Conservation (phyloP, 495 filamentous ascomycete species). For the Chlorociboria aeruginascens region DNA sequence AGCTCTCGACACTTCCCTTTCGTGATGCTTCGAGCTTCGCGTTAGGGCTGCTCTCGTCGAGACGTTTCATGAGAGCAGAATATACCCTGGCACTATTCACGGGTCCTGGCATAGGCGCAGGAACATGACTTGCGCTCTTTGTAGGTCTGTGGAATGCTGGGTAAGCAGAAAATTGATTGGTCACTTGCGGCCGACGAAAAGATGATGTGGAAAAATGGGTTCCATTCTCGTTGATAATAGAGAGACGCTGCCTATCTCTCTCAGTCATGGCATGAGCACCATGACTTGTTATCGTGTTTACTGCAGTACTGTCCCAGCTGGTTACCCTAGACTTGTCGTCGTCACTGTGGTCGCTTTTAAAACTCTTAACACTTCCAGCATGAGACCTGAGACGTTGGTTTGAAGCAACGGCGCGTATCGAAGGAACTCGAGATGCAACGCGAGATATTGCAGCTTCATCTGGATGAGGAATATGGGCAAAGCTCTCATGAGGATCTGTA, state of each 20-base stretch:
- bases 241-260: slow-evolving; percentile 45
- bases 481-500: slow-evolving; percentile 12
- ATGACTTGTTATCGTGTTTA: slow-evolving; percentile 29
- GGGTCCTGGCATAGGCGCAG: slow-evolving; percentile 17
- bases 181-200: slow-evolving; percentile 13
- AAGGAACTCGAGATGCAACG: slow-evolving; percentile 30
- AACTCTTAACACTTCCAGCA: slow-evolving; percentile 39
- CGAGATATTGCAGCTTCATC: slow-evolving; percentile 18
- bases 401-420: slow-evolving; percentile 25
- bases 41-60: slow-evolving; percentile 31
- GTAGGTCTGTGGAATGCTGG: slow-evolving; percentile 8
- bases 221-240: slow-evolving; percentile 54
- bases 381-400: slow-evolving; percentile 29
- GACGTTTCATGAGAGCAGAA: slow-evolving; percentile 59
- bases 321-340: slow-evolving; percentile 57
- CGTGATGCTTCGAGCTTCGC: slow-evolving; percentile 16
- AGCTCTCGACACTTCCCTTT: slow-evolving; percentile 23
- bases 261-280: slow-evolving; percentile 25
- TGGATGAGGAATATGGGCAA: slow-evolving; percentile 16
- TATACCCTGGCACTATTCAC: slow-evolving; percentile 59
- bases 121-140: slow-evolving; percentile 2
- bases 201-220: slow-evolving; percentile 33
- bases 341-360: slow-evolving; percentile 25
- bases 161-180: slow-evolving; percentile 15
- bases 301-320: slow-evolving; percentile 58